A percentile compares a stretch with the other conserved stretches of the same genome.
Evolutionary conservation across 2,329 filamentous ascomycete species (phyloP).

Genomic region (Monosporascus sp.): DNA sequence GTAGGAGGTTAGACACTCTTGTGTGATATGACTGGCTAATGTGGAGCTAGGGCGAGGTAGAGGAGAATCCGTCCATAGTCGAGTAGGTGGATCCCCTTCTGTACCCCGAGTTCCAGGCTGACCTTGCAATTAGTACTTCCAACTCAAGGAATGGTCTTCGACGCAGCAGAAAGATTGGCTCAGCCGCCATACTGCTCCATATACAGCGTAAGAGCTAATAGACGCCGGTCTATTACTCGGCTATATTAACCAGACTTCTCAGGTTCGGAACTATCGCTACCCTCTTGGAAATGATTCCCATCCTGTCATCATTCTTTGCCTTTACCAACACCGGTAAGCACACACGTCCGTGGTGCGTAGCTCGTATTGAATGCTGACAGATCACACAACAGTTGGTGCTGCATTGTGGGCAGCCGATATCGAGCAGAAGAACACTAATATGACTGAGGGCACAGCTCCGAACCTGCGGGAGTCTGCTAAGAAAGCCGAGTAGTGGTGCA

Average conservation of each 20-base stretch:
- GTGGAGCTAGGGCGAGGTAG: constrained; percentile 37
- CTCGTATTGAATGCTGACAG: constrained; percentile 10
- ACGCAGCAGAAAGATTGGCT: constrained; percentile 64
- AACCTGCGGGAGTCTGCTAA: constrained; percentile 43
- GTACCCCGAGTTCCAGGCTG: constrained; percentile 32
- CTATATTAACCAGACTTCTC: constrained; percentile 2
- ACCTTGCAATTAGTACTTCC: constrained; percentile 68
- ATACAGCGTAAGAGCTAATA: constrained; percentile 63
- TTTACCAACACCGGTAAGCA: constrained; percentile 75
- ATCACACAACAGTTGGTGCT: constrained; percentile 60
- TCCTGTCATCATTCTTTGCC: constrained; percentile 76
- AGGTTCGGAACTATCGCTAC: constrained; percentile 74
- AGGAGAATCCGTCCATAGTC: constrained; percentile 45
- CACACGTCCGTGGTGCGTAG: constrained; percentile 1
- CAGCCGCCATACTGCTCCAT: constrained; percentile 64
- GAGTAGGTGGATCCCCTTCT: constrained; percentile 36
- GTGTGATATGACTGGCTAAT: constrained; percentile 6
- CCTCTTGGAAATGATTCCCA: constrained; percentile 76
- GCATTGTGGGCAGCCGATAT: constrained; percentile 92
- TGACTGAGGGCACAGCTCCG: constrained; percentile 47
- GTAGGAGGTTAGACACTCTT: constrained; percentile 24
- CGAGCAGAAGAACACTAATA: constrained; percentile 50
- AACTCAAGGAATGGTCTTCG: constrained; percentile 77
- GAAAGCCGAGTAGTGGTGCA: constrained; percentile 37
- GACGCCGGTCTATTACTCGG: constrained; percentile 7